These are phyloP conservation scores for Candida tammaniensis DNA, from an alignment of 805 yeast genomes.

Conservation along the genomic window DNA sequence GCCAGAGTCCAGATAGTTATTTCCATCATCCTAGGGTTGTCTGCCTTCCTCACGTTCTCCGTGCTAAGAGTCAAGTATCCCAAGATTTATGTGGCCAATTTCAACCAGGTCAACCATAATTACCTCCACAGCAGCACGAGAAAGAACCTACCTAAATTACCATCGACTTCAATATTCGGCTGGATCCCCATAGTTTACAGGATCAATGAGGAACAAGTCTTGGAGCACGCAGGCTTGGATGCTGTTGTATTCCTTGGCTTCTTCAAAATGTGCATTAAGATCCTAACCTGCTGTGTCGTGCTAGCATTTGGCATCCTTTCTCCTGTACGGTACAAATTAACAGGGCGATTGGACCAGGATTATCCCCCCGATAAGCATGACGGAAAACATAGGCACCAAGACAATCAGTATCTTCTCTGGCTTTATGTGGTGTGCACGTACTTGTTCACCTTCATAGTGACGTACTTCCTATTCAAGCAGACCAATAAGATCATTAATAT, in stretches of 20 bases:
- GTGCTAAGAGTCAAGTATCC: conserved; percentile 72
- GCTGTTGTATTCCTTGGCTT: conserved; percentile 90
- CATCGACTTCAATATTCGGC: conserved; percentile 60
- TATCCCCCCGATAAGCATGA: conserved; percentile 23
- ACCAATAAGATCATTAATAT: conserved; percentile 71
- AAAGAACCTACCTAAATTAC: conserved; percentile 56
- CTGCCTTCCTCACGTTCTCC: conserved; percentile 70
- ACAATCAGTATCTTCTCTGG: conserved; percentile 66
- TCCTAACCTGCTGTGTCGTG: conserved; percentile 60
- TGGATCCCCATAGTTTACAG: conserved; percentile 72
- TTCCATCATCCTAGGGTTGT: conserved; percentile 64
- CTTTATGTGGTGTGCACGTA: conserved; percentile 85
- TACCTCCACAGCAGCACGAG: conserved; percentile 43
- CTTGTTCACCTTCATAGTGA: conserved; percentile 69
- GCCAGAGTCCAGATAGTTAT: conserved; percentile 75
- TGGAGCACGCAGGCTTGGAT: conserved; percentile 90
- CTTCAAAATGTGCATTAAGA: conserved; percentile 81
- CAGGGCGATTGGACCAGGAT: conserved; percentile 53
- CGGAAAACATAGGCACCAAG: conserved; percentile 9
- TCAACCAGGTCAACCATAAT: conserved; percentile 44
- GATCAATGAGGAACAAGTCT: conserved; percentile 70
- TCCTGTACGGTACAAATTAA: conserved; percentile 78
- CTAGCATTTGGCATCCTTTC: conserved; percentile 75
- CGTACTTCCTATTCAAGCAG: conserved; percentile 60
- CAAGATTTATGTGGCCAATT: conserved; percentile 79